A percentile compares a stretch with the other conserved stretches of the same genome.
phyloP scores from a whole-genome alignment of 2,329 filamentous ascomycete species.

The Coleophoma eucalyptorum region DNA sequence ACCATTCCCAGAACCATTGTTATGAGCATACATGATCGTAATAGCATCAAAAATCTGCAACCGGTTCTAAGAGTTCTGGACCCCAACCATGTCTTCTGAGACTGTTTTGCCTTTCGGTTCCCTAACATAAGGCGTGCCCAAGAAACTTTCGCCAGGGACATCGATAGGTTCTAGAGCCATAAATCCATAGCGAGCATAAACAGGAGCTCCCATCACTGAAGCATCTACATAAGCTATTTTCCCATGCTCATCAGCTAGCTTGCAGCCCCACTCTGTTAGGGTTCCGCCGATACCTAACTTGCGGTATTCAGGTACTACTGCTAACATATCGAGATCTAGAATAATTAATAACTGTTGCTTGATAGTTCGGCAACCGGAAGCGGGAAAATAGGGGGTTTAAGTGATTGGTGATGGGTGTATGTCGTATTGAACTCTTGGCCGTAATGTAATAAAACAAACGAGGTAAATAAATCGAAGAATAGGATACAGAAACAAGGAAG shows the following conservation, averaged over 20 bases:
- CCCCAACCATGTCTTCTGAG: too few relatives aligned
- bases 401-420: too few relatives aligned
- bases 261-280: slow-evolving; percentile 6
- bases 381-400: too few relatives aligned
- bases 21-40: too few relatives aligned
- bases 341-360: not conserved
- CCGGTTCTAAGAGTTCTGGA: too few relatives aligned
- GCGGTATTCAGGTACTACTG: slow-evolving; percentile 5
- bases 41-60: too few relatives aligned
- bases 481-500: not conserved
- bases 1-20: too few relatives aligned
- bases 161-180: not conserved
- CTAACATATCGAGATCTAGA: slow-evolving; percentile 7
- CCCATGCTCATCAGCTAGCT: slow-evolving; percentile 4
- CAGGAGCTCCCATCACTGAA: slow-evolving; percentile 2
- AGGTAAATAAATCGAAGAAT: not conserved
- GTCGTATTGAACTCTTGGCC: not conserved
- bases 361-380: not conserved
- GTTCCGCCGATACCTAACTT: slow-evolving; percentile 3
- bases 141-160: not conserved
- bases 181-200: slow-evolving; percentile 9
- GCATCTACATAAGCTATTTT: slow-evolving; percentile 5
- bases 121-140: not conserved
- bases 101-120: not conserved
- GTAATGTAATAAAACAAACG: not conserved